Evolutionary conservation across 768 basidiomycete species (phyloP).

Genomic region (Boletus bicolor): DNA sequence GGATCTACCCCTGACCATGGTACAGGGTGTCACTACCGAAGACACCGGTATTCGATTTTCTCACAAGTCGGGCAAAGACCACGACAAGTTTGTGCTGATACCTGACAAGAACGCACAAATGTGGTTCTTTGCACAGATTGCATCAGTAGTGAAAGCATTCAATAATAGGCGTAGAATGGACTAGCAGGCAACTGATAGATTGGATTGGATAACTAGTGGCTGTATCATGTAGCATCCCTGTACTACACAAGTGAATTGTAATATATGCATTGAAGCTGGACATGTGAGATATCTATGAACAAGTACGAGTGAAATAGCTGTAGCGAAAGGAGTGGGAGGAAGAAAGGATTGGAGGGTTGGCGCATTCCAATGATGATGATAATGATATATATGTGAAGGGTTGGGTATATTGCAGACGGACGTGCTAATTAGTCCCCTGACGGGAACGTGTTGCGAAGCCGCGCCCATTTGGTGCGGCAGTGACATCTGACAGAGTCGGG

Average conservation of each 20-base stretch:
- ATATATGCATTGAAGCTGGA: slow-evolving; percentile 29
- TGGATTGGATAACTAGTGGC: slow-evolving; percentile 6
- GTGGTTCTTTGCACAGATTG: slow-evolving; percentile 81
- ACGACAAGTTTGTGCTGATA: slow-evolving; percentile 74
- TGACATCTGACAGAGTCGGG: slow-evolving; percentile 41
- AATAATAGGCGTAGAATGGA: slow-evolving; percentile 76
- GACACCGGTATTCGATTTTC: slow-evolving; percentile 87
- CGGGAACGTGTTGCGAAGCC: slow-evolving; percentile 21
- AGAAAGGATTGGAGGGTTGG: slow-evolving; percentile 15
- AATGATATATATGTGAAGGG: slow-evolving; percentile 13
- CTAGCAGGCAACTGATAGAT: slow-evolving; percentile 21
- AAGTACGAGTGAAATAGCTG: slow-evolving; percentile 24
- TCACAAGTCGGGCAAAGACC: slow-evolving; percentile 71
- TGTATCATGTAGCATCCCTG: slow-evolving; percentile 26
- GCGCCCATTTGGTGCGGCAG: slow-evolving; percentile 27
- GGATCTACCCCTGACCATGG: slow-evolving; percentile 85
- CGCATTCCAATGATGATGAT: slow-evolving; percentile 18
- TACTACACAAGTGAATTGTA: slow-evolving; percentile 23
- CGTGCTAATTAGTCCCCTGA: slow-evolving; percentile 17
- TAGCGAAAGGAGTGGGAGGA: slow-evolving; percentile 18
- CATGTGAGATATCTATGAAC: slow-evolving; percentile 18
- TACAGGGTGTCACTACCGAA: slow-evolving; percentile 86
- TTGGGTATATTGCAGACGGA: slow-evolving; percentile 31
- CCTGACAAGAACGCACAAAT: slow-evolving; percentile 69
- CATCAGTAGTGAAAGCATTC: slow-evolving; percentile 71